Conservation (phyloP, 768 basidiomycete species). For the Epithele typhae region DNA sequence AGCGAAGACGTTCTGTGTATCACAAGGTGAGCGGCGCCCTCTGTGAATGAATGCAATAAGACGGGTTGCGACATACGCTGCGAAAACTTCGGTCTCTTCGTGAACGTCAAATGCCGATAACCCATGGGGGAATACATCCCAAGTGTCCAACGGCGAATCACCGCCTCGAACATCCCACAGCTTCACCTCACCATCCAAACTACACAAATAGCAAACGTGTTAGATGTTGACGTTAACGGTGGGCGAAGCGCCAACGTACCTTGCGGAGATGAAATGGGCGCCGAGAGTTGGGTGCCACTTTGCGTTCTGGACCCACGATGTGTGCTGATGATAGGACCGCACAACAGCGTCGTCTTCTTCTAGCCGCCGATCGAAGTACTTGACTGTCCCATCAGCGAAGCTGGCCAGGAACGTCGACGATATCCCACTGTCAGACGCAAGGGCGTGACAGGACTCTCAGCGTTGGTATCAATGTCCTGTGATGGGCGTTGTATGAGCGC, state of each 20-base stretch:
- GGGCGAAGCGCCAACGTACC: slow-evolving; percentile 42
- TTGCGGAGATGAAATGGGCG: slow-evolving; percentile 78
- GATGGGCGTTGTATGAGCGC: no score
- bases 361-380: slow-evolving; percentile 88
- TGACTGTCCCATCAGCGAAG: slow-evolving; percentile 88
- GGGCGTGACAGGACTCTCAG: slow-evolving; percentile 88
- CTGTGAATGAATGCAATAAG: slow-evolving; percentile 9
- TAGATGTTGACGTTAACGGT: neutral
- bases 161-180: slow-evolving; percentile 83
- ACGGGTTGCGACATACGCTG: slow-evolving; percentile 52
- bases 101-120: slow-evolving; percentile 87
- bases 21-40: neutral
- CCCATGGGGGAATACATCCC: slow-evolving; percentile 66
- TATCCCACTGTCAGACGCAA: slow-evolving; percentile 72
- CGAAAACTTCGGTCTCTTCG: slow-evolving; percentile 76
- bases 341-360: slow-evolving; percentile 82
- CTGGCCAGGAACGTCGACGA: slow-evolving; percentile 83
- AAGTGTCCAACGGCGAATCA: slow-evolving; percentile 53
- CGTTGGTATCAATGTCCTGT: slow-evolving; percentile 86
- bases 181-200: slow-evolving; percentile 85
- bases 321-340: slow-evolving; percentile 67
- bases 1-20: slow-evolving; percentile 56
- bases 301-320: slow-evolving; percentile 88
- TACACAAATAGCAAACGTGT: slow-evolving; percentile 27
- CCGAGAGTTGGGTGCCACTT: slow-evolving; percentile 71